Percentiles rank a stretch among this genome's conserved stretches.
Conservation (phyloP, 108 stramenopile genomes). For the Cyclostephanos tholiformis region DNA sequence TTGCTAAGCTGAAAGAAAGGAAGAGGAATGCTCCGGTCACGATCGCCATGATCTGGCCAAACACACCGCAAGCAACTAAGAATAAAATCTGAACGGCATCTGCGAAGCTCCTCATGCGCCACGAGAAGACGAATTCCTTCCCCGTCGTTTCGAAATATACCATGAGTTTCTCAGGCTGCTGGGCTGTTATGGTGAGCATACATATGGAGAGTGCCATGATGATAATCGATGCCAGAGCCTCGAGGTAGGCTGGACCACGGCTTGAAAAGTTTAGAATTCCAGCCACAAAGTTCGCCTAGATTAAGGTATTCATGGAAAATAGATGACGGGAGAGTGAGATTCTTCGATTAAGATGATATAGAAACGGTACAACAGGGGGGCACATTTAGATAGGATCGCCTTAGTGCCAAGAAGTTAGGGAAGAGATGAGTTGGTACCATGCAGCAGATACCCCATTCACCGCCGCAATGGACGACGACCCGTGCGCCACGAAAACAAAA, state of each 20-base stretch:
- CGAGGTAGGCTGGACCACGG: constrained; percentile 27
- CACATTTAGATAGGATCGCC: neutral
- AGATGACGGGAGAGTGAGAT: neutral
- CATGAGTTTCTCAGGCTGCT: constrained; percentile 41
- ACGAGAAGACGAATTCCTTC: constrained; percentile 37
- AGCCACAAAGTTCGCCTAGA: constrained; percentile 13
- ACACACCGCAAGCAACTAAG: constrained; percentile 11
- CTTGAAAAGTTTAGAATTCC: constrained; percentile 19
- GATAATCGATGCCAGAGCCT: constrained; percentile 7
- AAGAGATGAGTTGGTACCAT: neutral
- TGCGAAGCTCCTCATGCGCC: constrained; percentile 25
- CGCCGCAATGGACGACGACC: neutral
- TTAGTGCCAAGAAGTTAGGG: neutral
- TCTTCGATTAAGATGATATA: neutral
- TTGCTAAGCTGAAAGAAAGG: constrained; percentile 26
- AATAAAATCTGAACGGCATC: constrained; percentile 24
- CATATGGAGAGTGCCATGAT: constrained; percentile 20
- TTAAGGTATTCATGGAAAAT: neutral
- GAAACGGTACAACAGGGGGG: neutral
- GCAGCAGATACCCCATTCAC: no score
- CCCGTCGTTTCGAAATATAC: constrained; percentile 41
- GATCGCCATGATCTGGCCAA: constrained; percentile 32
- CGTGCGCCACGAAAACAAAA: neutral
- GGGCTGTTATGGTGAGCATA: constrained; percentile 31
- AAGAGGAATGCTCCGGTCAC: constrained; percentile 26